These are phyloP conservation scores for Balansia obtecta DNA, from an alignment of 2,329 filamentous ascomycete genomes.

Conservation along the genomic window DNA sequence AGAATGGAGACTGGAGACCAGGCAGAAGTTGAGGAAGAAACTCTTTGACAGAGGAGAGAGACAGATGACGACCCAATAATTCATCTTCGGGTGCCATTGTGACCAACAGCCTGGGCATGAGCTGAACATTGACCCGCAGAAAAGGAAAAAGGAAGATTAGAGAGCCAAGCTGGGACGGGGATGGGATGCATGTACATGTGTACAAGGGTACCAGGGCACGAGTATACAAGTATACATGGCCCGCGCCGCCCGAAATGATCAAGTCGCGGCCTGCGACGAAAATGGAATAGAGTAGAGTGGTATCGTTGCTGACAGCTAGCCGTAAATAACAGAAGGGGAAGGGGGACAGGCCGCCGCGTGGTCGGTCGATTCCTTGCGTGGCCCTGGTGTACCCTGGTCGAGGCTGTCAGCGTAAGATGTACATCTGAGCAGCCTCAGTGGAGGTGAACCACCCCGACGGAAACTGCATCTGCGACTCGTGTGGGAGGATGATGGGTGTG, in stretches of 20 bases:
- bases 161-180: background rate
- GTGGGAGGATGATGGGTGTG: background rate
- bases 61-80: conserved; percentile 6
- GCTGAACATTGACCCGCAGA: conserved; percentile 6
- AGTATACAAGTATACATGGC: background rate
- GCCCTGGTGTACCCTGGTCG: conserved; percentile 3
- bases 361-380: conserved; percentile 3
- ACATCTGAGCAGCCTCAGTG: conserved; percentile 5
- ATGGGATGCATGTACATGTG: background rate
- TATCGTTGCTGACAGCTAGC: conserved; percentile 4
- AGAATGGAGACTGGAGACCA: conserved; percentile 5
- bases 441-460: conserved; percentile 7
- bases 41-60: conserved; percentile 1
- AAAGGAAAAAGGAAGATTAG: background rate
- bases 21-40: conserved; percentile 1
- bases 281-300: conserved; percentile 4
- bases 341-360: background rate
- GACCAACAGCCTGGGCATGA: conserved; percentile 7
- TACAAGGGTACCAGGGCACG: too few relatives aligned
- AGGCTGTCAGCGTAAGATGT: conserved; percentile 7
- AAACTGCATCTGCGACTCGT: conserved; percentile 5
- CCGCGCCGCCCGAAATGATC: conserved; percentile 5
- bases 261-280: conserved; percentile 5
- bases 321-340: background rate
- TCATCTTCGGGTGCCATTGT: conserved; percentile 4